Base-by-base conservation (phyloP, 768 basidiomycete species). In the Amanita thiersii region DNA sequence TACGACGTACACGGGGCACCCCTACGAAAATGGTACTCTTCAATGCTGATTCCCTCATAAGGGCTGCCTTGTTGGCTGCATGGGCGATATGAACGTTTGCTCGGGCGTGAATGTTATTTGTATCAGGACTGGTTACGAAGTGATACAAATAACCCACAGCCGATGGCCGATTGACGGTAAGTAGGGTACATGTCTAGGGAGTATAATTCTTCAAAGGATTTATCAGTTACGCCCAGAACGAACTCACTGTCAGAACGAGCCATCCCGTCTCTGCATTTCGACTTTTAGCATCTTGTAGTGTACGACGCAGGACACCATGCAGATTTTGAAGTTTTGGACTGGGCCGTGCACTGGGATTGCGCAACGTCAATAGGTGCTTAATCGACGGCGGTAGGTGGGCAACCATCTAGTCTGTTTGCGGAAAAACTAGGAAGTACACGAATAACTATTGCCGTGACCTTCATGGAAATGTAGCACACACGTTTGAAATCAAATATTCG, bases 1-100 rank as follows among this genome's bases (percentile, higher is more conserved):
- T n/a, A n/a, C n/a, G n/a, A n/a, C 78, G 66, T 57, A 87, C 86
- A 58, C 85, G 72, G 51, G 88, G 86, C 41, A 90, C 86, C 33
- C 88, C 87, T 42, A 89, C 77, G 56, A 94, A 92, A 52, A 91
- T 85, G 54, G 79, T 75, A 56, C 87, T 89, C 66, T 94, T 94
- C 58, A 94, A 56, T 21, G 86, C 86, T 21, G 86, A 77, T 66
- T 94, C 91, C 33, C 91, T 74, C 77, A 94, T 91, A 50, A 89
- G 58, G 49, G 87, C 85, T 48, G 86, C 86, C 56, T 72, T 81
- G 60, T 76, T 73, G 45, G 84, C 69, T 38, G 80, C 79, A 46
- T 72, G 75, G 46, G 70, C 58, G 40, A 79, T 47, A 60, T 69
- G 54, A 48, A 73, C 63, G 45, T 50, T 54, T 32, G 58, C 58